phyloP scores from a whole-genome alignment of 495 filamentous ascomycete genomes.

The Amphirosellinia nigrospora region DNA sequence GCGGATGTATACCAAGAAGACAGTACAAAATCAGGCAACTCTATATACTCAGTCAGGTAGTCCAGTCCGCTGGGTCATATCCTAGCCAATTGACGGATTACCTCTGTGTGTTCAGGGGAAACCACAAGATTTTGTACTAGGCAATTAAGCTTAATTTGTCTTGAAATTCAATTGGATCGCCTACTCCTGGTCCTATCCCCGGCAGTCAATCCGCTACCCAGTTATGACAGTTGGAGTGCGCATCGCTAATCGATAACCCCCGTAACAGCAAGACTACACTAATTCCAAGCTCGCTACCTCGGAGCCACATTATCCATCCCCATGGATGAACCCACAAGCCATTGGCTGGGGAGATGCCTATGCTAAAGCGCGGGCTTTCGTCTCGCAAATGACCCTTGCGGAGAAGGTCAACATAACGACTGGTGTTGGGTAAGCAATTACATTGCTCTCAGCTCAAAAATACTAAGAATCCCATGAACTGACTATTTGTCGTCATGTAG shows the following conservation, averaged over 20 bases:
- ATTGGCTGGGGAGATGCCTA: slow-evolving; percentile 83
- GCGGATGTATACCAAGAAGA: neutral
- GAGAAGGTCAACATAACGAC: slow-evolving; percentile 96
- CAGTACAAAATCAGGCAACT: neutral
- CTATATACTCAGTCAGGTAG: too few species aligned
- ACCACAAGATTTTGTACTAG: neutral
- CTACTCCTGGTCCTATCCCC: neutral
- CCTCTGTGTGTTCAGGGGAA: neutral
- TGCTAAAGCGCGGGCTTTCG: slow-evolving; percentile 74
- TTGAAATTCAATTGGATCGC: neutral
- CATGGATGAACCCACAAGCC: slow-evolving; percentile 74
- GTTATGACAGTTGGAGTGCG: neutral
- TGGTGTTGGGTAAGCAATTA: slow-evolving; percentile 69
- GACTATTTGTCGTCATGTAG: slow-evolving; percentile 46
- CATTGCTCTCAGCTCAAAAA: neutral
- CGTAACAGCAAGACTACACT: slow-evolving; percentile 4
- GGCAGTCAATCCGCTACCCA: neutral
- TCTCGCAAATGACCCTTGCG: slow-evolving; percentile 79
- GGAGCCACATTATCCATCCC: slow-evolving; percentile 78
- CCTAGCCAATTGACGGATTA: neutral
- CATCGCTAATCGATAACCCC: neutral
- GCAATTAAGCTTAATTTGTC: neutral
- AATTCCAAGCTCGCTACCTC: slow-evolving; percentile 38
- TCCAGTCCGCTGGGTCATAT: neutral
- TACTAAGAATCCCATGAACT: slow-evolving; percentile 18